A percentile compares a stretch with the other conserved stretches of the same genome.
phyloP scores from a whole-genome alignment of 495 filamentous ascomycete species.

The Elaphomyces granulatus region DNA sequence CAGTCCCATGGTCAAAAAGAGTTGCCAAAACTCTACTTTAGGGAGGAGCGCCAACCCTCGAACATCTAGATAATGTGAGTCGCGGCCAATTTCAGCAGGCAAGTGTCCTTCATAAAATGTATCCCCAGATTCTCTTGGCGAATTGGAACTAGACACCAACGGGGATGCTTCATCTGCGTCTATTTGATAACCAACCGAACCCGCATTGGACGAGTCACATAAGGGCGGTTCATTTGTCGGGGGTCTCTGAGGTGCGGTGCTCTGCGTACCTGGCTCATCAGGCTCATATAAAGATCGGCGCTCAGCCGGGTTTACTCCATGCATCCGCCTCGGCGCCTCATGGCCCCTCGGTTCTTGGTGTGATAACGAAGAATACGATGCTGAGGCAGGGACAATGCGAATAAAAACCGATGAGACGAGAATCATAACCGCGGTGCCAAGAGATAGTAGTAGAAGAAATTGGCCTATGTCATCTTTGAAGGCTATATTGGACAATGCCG shows the following conservation, averaged over 20 bases:
- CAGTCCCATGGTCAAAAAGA: slow-evolving; percentile 73
- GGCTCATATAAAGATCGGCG: slow-evolving; percentile 29
- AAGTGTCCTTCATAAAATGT: slow-evolving; percentile 26
- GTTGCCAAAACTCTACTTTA: slow-evolving; percentile 73
- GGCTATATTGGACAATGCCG: slow-evolving; percentile 54
- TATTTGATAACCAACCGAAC: slow-evolving; percentile 15
- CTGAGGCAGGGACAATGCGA: slow-evolving; percentile 49
- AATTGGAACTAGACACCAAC: slow-evolving; percentile 52
- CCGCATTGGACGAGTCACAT: slow-evolving; percentile 26
- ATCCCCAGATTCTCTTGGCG: slow-evolving; percentile 25
- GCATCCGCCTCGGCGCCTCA: slow-evolving; percentile 43
- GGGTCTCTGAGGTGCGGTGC: slow-evolving; percentile 18
- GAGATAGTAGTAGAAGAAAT: slow-evolving; percentile 65
- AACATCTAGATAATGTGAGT: slow-evolving; percentile 72
- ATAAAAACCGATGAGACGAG: slow-evolving; percentile 71
- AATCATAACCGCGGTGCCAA: slow-evolving; percentile 62
- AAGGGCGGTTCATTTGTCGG: slow-evolving; percentile 22
- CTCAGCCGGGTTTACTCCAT: slow-evolving; percentile 44
- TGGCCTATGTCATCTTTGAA: slow-evolving; percentile 73
- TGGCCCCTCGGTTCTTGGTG: slow-evolving; percentile 26
- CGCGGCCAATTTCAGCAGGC: slow-evolving; percentile 21
- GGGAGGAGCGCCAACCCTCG: slow-evolving; percentile 68
- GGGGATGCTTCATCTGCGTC: slow-evolving; percentile 65
- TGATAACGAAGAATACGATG: slow-evolving; percentile 51
- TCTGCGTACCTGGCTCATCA: slow-evolving; percentile 57